A percentile compares a stretch with the other conserved stretches of the same genome.
These are phyloP conservation scores for Schoenoplectus tabernaemontani DNA, from an alignment of 202 grass and related monocot genomes.

Conservation along the genomic window DNA sequence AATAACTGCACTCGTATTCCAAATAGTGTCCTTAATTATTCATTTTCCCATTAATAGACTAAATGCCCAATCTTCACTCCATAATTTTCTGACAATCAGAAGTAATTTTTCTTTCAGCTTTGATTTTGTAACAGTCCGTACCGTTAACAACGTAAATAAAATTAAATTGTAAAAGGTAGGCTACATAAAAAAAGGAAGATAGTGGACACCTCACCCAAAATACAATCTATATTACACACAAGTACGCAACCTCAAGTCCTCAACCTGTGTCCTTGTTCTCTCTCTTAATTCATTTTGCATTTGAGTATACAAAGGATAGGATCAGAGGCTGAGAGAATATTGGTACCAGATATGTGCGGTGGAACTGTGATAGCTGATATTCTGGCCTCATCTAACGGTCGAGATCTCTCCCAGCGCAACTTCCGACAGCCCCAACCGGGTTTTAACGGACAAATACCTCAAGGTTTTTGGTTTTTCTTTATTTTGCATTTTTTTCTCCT, in stretches of 20 bases:
- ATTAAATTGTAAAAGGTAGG: no score
- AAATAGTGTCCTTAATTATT: no score
- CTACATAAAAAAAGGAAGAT: background rate
- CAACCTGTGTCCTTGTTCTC: background rate
- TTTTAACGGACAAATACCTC: background rate
- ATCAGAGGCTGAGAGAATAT: background rate
- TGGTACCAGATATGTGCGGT: constrained; percentile 19
- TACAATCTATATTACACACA: no score
- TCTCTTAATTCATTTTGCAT: background rate
- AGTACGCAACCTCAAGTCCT: background rate
- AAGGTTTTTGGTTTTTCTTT: background rate
- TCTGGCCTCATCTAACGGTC: background rate
- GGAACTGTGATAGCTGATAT: constrained; percentile 18
- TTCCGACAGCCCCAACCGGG: background rate
- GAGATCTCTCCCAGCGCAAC: background rate
- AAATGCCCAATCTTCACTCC: no score
- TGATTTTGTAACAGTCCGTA: no score
- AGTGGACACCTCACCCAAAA: background rate
- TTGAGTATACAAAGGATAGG: background rate
- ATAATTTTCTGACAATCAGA: no score
- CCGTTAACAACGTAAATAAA: no score
- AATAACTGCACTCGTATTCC: no score
- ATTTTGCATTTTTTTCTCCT: background rate
- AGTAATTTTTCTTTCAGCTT: no score
- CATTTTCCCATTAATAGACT: no score